Percentiles rank a stretch among this genome's conserved stretches.
phyloP scores from a whole-genome alignment of 441 rosid genomes.

The Adansonia rubrostipa region DNA sequence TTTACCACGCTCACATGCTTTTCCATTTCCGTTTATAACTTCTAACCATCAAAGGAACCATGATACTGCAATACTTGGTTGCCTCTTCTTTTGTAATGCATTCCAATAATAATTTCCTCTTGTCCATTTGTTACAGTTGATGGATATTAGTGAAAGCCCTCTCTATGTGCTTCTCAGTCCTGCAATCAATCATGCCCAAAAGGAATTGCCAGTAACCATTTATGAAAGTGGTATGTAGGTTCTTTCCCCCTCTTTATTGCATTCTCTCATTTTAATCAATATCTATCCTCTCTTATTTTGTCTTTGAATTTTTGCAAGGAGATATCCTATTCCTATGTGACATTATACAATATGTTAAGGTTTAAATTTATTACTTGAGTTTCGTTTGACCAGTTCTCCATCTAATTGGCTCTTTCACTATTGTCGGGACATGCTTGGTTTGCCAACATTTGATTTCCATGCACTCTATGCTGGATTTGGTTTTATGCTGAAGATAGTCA shows the following conservation, averaged over 20 bases:
- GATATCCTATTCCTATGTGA: too few species aligned
- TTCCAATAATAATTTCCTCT: neutral
- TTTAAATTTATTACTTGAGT: neutral
- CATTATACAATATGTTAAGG: neutral
- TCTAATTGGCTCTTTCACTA: neutral
- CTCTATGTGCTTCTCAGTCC: conserved; percentile 91
- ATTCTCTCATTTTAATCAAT: neutral
- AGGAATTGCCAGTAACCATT: conserved; percentile 88
- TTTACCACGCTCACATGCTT: neutral
- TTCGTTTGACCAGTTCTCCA: neutral
- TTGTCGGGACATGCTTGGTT: neutral
- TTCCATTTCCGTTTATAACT: neutral
- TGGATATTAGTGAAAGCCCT: conserved; percentile 96
- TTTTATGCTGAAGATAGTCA: too few species aligned
- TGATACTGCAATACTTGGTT: neutral
- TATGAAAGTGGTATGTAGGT: conserved; percentile 74
- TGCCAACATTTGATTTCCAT: neutral
- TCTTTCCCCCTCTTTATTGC: neutral
- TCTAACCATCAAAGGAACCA: conserved; percentile 2
- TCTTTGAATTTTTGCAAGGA: neutral
- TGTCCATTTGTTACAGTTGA: conserved; percentile 56
- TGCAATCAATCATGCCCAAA: conserved; percentile 75
- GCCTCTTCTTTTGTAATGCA: neutral
- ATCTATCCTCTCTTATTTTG: neutral
- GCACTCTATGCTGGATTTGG: neutral